Evolutionary conservation across 1,284 basidiomycete genomes (phyloP).

Genomic region (Kalmanozyma brasiliensis): DNA sequence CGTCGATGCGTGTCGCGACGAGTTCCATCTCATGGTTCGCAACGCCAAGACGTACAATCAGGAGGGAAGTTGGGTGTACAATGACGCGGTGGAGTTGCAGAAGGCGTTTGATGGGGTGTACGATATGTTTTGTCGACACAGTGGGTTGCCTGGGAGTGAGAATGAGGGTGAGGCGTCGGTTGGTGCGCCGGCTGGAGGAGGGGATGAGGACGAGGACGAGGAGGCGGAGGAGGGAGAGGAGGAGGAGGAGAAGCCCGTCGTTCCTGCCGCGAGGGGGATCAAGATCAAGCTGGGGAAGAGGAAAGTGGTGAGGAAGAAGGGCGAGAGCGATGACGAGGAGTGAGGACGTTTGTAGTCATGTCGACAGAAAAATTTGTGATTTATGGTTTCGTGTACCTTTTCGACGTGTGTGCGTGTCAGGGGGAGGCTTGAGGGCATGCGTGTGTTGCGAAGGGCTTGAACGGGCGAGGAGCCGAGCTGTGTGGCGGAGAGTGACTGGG

Average conservation of each 20-base stretch:
- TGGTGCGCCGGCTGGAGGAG: constrained; percentile 11
- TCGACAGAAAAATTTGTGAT: no score
- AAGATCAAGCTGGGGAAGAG: constrained; percentile 51
- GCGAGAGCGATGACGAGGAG: constrained; percentile 31
- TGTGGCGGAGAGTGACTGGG: no score
- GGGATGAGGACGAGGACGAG: constrained; percentile 12
- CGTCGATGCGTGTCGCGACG: constrained; percentile 78
- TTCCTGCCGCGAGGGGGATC: constrained; percentile 32
- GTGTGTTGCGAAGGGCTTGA: no score
- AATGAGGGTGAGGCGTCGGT: constrained; percentile 37
- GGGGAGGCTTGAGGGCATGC: neutral
- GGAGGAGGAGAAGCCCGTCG: constrained; percentile 29
- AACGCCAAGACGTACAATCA: constrained; percentile 77
- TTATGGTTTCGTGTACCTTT: neutral
- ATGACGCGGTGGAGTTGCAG: constrained; percentile 75
- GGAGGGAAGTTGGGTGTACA: constrained; percentile 87
- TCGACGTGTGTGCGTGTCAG: neutral
- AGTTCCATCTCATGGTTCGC: constrained; percentile 88
- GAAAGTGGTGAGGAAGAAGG: constrained; percentile 20
- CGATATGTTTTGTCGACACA: constrained; percentile 48
- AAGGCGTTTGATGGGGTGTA: constrained; percentile 62
- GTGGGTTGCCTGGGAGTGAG: constrained; percentile 53
- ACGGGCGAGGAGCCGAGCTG: no score
- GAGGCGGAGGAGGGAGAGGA: constrained; percentile 32
- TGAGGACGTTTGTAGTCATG: neutral